Evolutionary conservation across 176 grass and related monocot genomes (phyloP).

Genomic region (Pontederia paniculata): DNA sequence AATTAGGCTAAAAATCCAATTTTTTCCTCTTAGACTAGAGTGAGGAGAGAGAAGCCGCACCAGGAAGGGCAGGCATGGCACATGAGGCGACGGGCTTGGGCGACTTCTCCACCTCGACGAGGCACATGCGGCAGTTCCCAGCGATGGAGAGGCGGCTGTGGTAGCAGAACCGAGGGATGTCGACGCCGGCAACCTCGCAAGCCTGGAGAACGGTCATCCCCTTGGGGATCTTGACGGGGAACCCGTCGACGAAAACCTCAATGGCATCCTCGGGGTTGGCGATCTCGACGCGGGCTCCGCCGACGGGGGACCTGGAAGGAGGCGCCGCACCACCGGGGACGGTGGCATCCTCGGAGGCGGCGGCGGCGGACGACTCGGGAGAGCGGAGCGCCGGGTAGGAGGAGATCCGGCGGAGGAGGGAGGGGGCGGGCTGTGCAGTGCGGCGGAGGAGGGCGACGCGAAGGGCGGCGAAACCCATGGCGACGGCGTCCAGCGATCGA

Average conservation of each 20-base stretch:
- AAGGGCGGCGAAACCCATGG: conserved; percentile 71
- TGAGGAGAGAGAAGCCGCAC: conserved; percentile 20
- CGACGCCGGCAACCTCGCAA: conserved; percentile 91
- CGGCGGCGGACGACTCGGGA: conserved; percentile 45
- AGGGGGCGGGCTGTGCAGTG: conserved; percentile 9
- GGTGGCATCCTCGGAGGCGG: conserved; percentile 29
- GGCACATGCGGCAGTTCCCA: conserved; percentile 97
- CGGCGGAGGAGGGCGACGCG: conserved; percentile 47
- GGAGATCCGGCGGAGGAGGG: conserved; percentile 67
- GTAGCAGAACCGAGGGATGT: conserved; percentile 96
- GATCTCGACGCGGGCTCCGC: conserved; percentile 54
- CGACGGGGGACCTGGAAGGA: conserved; percentile 39
- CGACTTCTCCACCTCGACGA: conserved; percentile 99
- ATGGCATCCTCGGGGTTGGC: conserved; percentile 74
- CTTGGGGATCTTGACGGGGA: conserved; percentile 92
- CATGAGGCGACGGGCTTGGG: conserved; percentile 98
- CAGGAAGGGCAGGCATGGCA: conserved; percentile 92
- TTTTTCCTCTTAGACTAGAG: neutral
- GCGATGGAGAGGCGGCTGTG: conserved; percentile 83
- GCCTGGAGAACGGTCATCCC: conserved; percentile 94
- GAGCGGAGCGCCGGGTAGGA: conserved; percentile 34
- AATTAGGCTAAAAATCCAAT: neutral
- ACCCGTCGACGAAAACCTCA: conserved; percentile 91
- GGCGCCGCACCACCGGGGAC: conserved; percentile 4
- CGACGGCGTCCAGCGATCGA: neutral